Evolutionary conservation across 1,139 yeast species (phyloP).

Genomic region (Candida freyschussii): DNA sequence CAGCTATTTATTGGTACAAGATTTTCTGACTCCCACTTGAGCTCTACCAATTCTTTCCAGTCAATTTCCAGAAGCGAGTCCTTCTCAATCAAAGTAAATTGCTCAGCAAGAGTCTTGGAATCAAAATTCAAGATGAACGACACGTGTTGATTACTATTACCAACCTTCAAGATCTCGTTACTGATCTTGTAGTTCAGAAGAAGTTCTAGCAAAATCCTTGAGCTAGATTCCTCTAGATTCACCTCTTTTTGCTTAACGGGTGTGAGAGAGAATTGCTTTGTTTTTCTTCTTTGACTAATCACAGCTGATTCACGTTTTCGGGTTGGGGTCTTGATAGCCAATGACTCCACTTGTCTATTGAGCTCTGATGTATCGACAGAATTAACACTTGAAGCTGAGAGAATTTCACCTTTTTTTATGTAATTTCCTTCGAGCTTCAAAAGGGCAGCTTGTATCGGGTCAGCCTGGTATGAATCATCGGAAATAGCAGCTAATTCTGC

Average conservation of each 20-base stretch:
- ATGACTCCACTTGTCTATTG: constrained; percentile 28
- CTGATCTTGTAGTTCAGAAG: constrained; percentile 20
- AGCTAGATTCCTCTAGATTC: constrained; percentile 19
- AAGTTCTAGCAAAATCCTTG: constrained; percentile 22
- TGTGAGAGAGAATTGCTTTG: constrained; percentile 24
- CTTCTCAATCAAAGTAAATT: constrained; percentile 78
- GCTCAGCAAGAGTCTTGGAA: constrained; percentile 64
- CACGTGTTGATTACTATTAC: constrained; percentile 44
- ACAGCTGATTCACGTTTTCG: constrained; percentile 27
- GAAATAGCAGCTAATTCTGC: constrained; percentile 77
- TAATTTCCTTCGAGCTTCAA: constrained; percentile 71
- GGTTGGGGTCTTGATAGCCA: constrained; percentile 25
- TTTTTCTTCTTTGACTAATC: constrained; percentile 35
- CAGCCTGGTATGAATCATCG: constrained; percentile 62
- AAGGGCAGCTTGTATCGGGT: constrained; percentile 74
- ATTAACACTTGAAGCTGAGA: constrained; percentile 3
- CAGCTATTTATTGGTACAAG: constrained; percentile 77
- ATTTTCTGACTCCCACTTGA: constrained; percentile 61
- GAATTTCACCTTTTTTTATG: constrained; percentile 13
- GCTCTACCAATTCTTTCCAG: constrained; percentile 84
- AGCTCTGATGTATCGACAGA: constrained; percentile 23
- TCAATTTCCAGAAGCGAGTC: constrained; percentile 83
- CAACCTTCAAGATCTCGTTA: constrained; percentile 18
- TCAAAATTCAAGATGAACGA: constrained; percentile 76
- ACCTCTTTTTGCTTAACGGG: constrained; percentile 24